Evolutionary conservation across 78 protist genomes (phyloP), one percentile per base, ranked within the genome.

Genomic region (Creolimax fragrantissima): DNA sequence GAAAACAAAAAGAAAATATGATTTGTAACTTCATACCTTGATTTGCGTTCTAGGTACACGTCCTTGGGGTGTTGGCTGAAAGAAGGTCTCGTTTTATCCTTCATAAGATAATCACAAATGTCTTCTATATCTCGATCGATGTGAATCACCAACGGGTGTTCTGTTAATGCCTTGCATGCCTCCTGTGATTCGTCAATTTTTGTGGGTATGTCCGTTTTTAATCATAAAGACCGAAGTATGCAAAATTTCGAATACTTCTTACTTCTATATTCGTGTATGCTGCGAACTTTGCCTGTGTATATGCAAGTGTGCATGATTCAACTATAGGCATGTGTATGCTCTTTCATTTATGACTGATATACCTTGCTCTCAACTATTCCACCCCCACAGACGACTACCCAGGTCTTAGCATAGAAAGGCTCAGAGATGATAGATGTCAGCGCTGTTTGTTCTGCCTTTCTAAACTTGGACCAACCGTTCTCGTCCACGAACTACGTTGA

Each of bases 361-460:
- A 83, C 86, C 7, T 24, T 41, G 7, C 44, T 36, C 84, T 92
- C 95, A 35, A 93, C 95, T 4, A 95, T 37, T 42, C 95, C 95
- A n/a, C 96, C 96, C 11, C 96, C 96, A 5, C 45, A 42, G 32
- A 94, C 41, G 42, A 95, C 45, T 17, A 95, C 88, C 39, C 81
- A 2, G n/a, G 41, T 7, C 3, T 2, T 7, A 41, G 86, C 5
- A 11, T 83, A 83, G 3, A 94, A 35, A 66, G 44, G 36, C 32
- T 24, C 91, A 35, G 17, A n/a, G 41, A 89, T 42, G 11, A 89
- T 3, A n/a, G 3, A 3, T 4, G 2, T 3, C 5, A 95, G 93
- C 3, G 36, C 37, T 7, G 11, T 44, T 4, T 2, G 44, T 85
- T 95, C 96, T 32, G 4, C 43, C 2, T 2, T 84, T 17, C 96